These are phyloP conservation scores for Delphinella strobiligena DNA, from an alignment of 2,329 filamentous ascomycete genomes.

Conservation along the genomic window DNA sequence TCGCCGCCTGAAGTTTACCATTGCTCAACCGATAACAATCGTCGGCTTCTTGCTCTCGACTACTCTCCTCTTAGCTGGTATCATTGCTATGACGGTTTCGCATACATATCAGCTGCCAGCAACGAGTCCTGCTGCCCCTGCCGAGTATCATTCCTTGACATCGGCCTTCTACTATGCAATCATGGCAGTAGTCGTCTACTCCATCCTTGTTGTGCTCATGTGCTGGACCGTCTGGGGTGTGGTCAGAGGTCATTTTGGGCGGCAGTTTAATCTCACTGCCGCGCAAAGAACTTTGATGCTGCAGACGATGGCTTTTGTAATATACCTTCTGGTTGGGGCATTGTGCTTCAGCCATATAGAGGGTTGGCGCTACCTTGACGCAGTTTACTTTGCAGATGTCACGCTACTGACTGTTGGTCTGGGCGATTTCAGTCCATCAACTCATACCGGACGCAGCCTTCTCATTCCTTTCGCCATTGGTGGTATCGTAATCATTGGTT, in stretches of 20 bases:
- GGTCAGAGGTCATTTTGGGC: conserved; percentile 40
- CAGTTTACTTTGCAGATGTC: conserved; percentile 45
- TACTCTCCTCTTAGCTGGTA: conserved; percentile 40
- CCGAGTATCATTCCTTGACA: conserved; percentile 32
- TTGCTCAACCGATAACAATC: conserved; percentile 49
- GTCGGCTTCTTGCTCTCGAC: conserved; percentile 46
- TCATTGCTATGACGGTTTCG: conserved; percentile 33
- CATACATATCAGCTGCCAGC: conserved; percentile 29
- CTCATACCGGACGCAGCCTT: conserved; percentile 37
- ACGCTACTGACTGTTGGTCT: conserved; percentile 45
- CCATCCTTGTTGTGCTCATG: conserved; percentile 43
- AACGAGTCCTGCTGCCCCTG: conserved; percentile 14
- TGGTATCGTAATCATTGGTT: conserved; percentile 42
- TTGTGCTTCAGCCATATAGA: conserved; percentile 37
- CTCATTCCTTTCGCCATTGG: conserved; percentile 44
- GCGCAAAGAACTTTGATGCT: conserved; percentile 45
- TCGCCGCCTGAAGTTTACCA: conserved; percentile 38
- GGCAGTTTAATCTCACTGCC: conserved; percentile 43
- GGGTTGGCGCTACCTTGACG: conserved; percentile 41
- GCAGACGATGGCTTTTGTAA: conserved; percentile 38
- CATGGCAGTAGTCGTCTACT: conserved; percentile 45
- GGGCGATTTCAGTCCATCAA: conserved; percentile 37
- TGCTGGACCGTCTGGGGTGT: conserved; percentile 45
- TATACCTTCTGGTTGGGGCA: conserved; percentile 36
- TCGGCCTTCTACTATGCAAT: conserved; percentile 50